Conservation (phyloP, 1,284 basidiomycete genomes). For the Jaminaea rosea region DNA sequence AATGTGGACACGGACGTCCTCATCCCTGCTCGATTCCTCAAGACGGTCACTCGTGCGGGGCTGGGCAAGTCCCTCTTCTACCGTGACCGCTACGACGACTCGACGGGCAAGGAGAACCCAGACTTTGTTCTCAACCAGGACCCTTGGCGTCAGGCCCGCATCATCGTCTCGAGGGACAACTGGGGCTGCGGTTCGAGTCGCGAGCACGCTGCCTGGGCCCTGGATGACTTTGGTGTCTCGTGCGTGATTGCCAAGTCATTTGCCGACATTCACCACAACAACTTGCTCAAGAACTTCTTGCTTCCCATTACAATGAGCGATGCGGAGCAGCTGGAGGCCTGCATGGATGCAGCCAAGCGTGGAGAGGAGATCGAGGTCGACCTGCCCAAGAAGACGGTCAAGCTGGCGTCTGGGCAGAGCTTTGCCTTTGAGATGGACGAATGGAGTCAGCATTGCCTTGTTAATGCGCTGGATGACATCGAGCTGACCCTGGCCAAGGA, state of each 20-base stretch:
- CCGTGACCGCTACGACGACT: conserved; percentile 38
- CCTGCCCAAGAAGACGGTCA: conserved; percentile 31
- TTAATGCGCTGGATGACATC: conserved; percentile 43
- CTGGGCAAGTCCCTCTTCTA: conserved; percentile 41
- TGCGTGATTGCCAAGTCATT: conserved; percentile 38
- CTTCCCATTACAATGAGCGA: no score
- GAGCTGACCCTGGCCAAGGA: conserved; percentile 40
- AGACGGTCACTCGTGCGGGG: conserved; percentile 45
- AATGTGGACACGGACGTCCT: conserved; percentile 46
- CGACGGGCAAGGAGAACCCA: conserved; percentile 31
- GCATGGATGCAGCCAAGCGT: conserved; percentile 32
- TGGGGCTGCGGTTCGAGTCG: conserved; percentile 43
- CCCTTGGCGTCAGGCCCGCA: conserved; percentile 33
- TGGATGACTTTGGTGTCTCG: conserved; percentile 44
- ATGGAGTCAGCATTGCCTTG: conserved; percentile 39
- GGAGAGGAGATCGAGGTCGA: conserved; percentile 38
- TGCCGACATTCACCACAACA: conserved; percentile 42
- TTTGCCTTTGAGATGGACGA: conserved; percentile 26
- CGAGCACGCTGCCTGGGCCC: conserved; percentile 43
- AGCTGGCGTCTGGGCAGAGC: conserved; percentile 26
- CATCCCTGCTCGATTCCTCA: conserved; percentile 44
- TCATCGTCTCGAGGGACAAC: conserved; percentile 40
- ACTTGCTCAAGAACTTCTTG: conserved; percentile 40
- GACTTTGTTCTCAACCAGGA: conserved; percentile 38
- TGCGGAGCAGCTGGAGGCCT: conserved; percentile 28